Evolutionary conservation across 2,329 filamentous ascomycete genomes (phyloP).

Genomic region (Blastomyces percursus): DNA sequence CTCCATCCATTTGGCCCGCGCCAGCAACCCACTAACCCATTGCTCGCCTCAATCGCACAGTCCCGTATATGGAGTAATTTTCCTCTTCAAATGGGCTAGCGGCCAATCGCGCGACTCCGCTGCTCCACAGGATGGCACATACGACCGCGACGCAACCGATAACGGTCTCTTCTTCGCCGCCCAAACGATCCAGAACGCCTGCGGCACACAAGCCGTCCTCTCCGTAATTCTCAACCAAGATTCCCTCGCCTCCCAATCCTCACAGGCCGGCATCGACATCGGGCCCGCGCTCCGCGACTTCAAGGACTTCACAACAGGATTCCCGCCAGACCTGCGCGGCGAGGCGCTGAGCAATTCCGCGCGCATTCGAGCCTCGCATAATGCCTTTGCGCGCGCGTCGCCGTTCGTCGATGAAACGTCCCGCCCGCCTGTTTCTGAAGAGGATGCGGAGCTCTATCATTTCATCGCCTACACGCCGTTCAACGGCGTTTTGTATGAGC

Average conservation of each 20-base stretch:
- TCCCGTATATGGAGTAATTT: slow-evolving; percentile 89
- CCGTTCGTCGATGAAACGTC: slow-evolving; percentile 90
- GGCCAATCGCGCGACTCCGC: slow-evolving; percentile 54
- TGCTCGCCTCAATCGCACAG: slow-evolving; percentile 28
- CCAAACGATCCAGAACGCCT: slow-evolving; percentile 98
- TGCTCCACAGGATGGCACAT: slow-evolving; percentile 67
- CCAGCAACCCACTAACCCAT: not conserved
- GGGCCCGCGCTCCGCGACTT: slow-evolving; percentile 63
- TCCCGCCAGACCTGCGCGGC: slow-evolving; percentile 64
- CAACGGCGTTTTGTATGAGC: slow-evolving; percentile 73
- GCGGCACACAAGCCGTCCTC: slow-evolving; percentile 88
- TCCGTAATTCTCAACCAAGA: slow-evolving; percentile 82
- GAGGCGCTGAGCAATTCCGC: slow-evolving; percentile 61
- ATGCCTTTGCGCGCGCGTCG: slow-evolving; percentile 76
- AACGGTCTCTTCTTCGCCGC: slow-evolving; percentile 76
- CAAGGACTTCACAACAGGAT: slow-evolving; percentile 75
- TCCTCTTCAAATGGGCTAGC: slow-evolving; percentile 78
- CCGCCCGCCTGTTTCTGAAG: slow-evolving; percentile 54
- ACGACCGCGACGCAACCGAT: slow-evolving; percentile 63
- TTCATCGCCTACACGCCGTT: slow-evolving; percentile 91
- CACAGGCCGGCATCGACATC: slow-evolving; percentile 48
- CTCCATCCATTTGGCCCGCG: not conserved
- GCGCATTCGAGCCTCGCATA: slow-evolving; percentile 68
- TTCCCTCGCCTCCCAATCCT: slow-evolving; percentile 19
- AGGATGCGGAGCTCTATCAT: slow-evolving; percentile 81